Evolutionary conservation across 345 rosid genomes (phyloP).

Genomic region (Eucalyptus shirleyi): DNA sequence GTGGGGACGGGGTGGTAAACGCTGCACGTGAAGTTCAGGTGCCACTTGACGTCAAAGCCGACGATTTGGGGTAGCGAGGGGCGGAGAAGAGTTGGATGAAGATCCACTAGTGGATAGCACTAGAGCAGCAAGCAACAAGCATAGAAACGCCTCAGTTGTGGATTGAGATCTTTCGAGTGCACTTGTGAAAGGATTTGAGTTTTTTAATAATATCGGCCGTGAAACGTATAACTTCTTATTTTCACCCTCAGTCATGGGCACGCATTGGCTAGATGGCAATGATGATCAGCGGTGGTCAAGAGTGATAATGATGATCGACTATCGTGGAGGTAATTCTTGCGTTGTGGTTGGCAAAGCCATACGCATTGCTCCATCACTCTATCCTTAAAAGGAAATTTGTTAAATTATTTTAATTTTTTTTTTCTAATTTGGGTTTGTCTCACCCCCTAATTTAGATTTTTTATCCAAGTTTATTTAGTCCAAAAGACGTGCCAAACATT

Average conservation of each 20-base stretch:
- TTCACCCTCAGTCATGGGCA: too few species aligned
- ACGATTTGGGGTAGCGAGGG: neutral
- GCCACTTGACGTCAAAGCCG: neutral
- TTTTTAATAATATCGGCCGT: too few species aligned
- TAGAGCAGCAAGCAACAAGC: neutral
- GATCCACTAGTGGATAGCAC: neutral
- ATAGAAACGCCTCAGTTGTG: neutral
- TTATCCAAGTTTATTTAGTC: neutral
- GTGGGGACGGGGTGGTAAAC: neutral
- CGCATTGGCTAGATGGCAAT: neutral
- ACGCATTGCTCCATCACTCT: neutral
- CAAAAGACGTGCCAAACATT: neutral
- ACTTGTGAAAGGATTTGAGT: neutral
- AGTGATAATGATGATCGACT: neutral
- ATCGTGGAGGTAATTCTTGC: neutral
- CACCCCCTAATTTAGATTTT: too few species aligned
- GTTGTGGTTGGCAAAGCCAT: neutral
- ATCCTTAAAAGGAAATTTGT: neutral
- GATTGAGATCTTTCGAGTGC: neutral
- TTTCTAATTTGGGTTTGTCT: neutral
- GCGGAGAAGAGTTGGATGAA: neutral
- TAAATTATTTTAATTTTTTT: too few species aligned
- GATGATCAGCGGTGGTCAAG: neutral
- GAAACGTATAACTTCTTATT: neutral
- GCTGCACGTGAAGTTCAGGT: neutral